Conservation (phyloP, 352 stramenopile species). For the Globisporangium spinosum region DNA sequence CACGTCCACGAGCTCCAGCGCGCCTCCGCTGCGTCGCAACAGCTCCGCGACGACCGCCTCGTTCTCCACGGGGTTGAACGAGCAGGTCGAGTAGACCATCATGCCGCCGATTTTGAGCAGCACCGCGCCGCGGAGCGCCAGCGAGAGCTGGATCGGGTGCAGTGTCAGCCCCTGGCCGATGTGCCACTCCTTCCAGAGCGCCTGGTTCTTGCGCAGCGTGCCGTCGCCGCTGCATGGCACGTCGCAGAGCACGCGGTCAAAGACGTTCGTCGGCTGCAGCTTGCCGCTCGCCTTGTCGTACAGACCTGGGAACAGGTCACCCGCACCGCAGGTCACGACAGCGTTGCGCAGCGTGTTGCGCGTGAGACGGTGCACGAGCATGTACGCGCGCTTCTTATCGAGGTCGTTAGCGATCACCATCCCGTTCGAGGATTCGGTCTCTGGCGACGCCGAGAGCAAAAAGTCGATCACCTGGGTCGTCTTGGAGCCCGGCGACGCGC, state of each 20-base stretch:
- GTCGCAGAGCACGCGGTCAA: slow-evolving; percentile 98
- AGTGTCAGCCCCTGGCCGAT: slow-evolving; percentile 89
- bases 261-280: slow-evolving; percentile 81
- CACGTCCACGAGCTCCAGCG: slow-evolving; percentile 90
- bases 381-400: slow-evolving; percentile 96
- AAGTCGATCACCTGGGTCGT: slow-evolving; percentile 97
- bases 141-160: slow-evolving; percentile 91
- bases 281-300: slow-evolving; percentile 32
- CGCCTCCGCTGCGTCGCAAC: slow-evolving; percentile 82
- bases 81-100: slow-evolving; percentile 97
- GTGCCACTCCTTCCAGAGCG: slow-evolving; percentile 93
- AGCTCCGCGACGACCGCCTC: slow-evolving; percentile 97
- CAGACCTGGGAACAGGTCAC: slow-evolving; percentile 91
- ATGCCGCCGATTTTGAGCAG: slow-evolving; percentile 88
- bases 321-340: slow-evolving; percentile 93
- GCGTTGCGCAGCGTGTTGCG: slow-evolving; percentile 77
- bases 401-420: slow-evolving; percentile 96
- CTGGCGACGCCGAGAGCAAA: slow-evolving; percentile 25
- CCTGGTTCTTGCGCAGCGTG: slow-evolving; percentile 96
- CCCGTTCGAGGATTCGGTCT: slow-evolving; percentile 32
- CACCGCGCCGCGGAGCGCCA: slow-evolving; percentile 89
- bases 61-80: slow-evolving; percentile 98
- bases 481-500: slow-evolving; percentile 98
- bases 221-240: slow-evolving; percentile 98
- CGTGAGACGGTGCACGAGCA: slow-evolving; percentile 94